phyloP scores from a whole-genome alignment of 306 rosid species.

The Pachyrhizus erosus region DNA sequence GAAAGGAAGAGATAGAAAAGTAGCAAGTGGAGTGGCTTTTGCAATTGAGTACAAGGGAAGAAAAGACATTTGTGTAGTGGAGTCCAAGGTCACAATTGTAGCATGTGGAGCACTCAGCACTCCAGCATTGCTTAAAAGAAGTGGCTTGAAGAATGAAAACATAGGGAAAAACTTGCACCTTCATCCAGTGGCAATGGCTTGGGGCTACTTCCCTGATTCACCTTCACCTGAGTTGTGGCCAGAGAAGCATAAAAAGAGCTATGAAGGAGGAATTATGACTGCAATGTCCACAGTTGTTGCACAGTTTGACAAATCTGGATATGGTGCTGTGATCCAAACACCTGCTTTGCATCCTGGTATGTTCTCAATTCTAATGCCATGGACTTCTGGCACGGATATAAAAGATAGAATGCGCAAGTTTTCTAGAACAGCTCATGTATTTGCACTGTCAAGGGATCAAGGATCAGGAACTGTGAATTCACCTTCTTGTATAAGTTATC shows the following conservation, averaged over 20 bases:
- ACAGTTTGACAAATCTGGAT: conserved; percentile 57
- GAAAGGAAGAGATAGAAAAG: conserved; percentile 51
- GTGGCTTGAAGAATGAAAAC: conserved; percentile 71
- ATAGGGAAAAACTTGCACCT: conserved; percentile 79
- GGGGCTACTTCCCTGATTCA: conserved; percentile 83
- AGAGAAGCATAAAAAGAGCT: conserved; percentile 70
- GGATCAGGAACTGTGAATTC: conserved; percentile 69
- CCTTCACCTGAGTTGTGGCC: conserved; percentile 54
- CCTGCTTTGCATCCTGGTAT: conserved; percentile 85
- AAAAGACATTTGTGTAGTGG: conserved; percentile 64
- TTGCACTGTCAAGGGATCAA: conserved; percentile 80
- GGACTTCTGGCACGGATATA: conserved; percentile 71
- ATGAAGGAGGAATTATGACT: conserved; percentile 91
- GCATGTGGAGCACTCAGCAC: conserved; percentile 88
- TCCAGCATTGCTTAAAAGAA: conserved; percentile 64
- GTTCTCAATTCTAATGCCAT: conserved; percentile 81
- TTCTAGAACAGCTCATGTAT: conserved; percentile 77
- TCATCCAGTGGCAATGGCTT: conserved; percentile 84
- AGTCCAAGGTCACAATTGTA: conserved; percentile 74
- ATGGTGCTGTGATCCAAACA: conserved; percentile 78
- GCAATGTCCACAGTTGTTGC: conserved; percentile 76
- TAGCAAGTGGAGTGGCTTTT: conserved; percentile 63
- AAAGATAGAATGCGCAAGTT: conserved; percentile 69
- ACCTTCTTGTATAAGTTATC: conserved; percentile 50
- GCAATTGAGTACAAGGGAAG: conserved; percentile 49